Base-by-base conservation (phyloP, 2,329 filamentous ascomycete species). In the Penicillium sp. region DNA sequence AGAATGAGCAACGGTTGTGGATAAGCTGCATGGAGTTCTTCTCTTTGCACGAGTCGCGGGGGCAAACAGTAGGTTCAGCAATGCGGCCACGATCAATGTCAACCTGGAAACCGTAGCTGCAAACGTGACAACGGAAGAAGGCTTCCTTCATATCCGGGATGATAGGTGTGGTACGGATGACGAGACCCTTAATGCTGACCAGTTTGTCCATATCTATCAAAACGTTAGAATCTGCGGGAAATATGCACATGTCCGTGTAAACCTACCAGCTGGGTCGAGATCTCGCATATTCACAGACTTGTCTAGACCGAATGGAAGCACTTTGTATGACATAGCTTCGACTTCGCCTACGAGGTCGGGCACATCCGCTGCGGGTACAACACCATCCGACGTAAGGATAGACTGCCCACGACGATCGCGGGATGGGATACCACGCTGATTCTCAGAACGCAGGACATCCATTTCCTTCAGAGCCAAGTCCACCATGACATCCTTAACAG, bases 61-160 rank as follows among this genome's bases (percentile, higher is more conserved):
- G 91, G 69, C 94, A 99, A 62, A 87, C 83, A 0, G 91, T 97
- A 2, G 94, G 94, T 72, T 99, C 94, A 18, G 90, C 87, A 65
- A 99, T 99, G 77, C 93, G 94, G 71, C 95, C 94, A 66, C 94
- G 88, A 69, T 99, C 94, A 65, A 99, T 88, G 50, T 91, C 89
- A 48, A 97, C 91, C 57, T 89, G 90, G 55, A 96, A 85, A 3
- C 90, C 93, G 73, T 97, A 91, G 65, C 91, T 91, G 75, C 94
- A 99, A 21, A 93, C 85, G 52, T 91, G 90, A 76, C 94, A 99
- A 58, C 90, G 89, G 84, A 99, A 99, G 76, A 96, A 97, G 0
- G 94, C 94, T 69, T 96, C 90, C 75, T 95, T 97, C 95, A 99
- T 99, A 65, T 99, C 94, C 0, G 94, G 94, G 59, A 99, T 97